A percentile compares a stretch with the other conserved stretches of the same genome.
Evolutionary conservation across 2,329 filamentous ascomycete genomes (phyloP).

Genomic region (Clonostachys rhizophaga): DNA sequence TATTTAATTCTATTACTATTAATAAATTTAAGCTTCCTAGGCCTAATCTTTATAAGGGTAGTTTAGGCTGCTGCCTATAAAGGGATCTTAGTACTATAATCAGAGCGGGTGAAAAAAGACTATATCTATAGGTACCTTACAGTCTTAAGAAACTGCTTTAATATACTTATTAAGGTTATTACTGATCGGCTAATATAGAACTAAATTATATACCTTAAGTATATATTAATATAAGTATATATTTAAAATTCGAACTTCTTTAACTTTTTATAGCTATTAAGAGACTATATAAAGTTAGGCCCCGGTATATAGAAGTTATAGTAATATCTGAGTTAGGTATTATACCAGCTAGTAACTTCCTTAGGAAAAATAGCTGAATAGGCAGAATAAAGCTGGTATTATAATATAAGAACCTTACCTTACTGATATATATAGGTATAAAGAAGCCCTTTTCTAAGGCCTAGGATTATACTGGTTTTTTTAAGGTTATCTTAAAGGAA

Average conservation of each 20-base stretch:
- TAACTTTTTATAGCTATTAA: slow-evolving; percentile 1
- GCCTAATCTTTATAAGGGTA: no score
- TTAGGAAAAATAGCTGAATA: background rate
- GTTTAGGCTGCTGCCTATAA: background rate
- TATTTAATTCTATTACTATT: no score
- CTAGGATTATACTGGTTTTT: no score
- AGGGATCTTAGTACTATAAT: background rate
- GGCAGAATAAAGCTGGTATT: background rate
- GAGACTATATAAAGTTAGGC: slow-evolving; percentile 1
- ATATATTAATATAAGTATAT: slow-evolving; percentile 2
- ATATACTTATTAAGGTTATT: background rate
- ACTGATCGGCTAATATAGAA: background rate
- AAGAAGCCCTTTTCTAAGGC: no score
- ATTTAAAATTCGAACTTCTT: background rate
- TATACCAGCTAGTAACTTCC: background rate
- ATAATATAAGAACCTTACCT: background rate
- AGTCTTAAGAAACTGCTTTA: background rate
- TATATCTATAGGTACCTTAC: background rate
- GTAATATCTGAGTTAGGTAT: background rate
- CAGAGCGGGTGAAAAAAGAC: background rate
- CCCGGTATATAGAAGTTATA: background rate
- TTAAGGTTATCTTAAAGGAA: no score
- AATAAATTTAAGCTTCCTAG: no score
- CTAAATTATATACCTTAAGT: slow-evolving; percentile 1
- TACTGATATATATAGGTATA: background rate